phyloP scores from a whole-genome alignment of 768 basidiomycete genomes.

The Stropharia rugosoannulata region DNA sequence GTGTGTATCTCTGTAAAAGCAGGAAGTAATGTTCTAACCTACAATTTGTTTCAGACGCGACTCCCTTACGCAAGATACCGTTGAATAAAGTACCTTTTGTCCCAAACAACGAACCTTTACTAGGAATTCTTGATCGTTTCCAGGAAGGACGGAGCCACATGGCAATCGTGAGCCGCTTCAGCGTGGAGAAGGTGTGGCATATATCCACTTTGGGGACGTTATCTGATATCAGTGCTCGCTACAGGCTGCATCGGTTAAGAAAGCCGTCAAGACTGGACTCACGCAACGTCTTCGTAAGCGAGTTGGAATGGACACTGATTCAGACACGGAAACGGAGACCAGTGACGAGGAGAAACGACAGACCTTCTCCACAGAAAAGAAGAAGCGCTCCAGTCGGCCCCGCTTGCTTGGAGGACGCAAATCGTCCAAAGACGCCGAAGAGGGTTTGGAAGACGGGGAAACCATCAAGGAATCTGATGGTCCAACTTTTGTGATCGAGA shows the following conservation, averaged over 20 bases:
- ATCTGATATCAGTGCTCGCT: neutral
- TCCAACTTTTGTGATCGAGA: neutral
- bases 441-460: conserved; percentile 11
- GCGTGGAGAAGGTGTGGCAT: conserved; percentile 50
- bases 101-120: conserved; percentile 80
- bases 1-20: conserved; percentile 26
- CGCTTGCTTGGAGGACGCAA: conserved; percentile 15
- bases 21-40: neutral
- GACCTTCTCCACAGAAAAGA: conserved; percentile 9
- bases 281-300: conserved; percentile 75
- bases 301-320: conserved; percentile 70
- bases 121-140: conserved; percentile 84
- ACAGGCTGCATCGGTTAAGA: conserved; percentile 75
- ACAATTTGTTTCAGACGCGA: conserved; percentile 54
- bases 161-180: conserved; percentile 84
- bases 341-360: conserved; percentile 30
- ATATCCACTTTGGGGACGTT: neutral
- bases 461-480: conserved; percentile 11
- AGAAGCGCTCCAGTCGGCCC: conserved; percentile 14
- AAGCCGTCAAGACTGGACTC: conserved; percentile 77
- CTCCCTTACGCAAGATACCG: conserved; percentile 79
- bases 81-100: conserved; percentile 87
- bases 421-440: conserved; percentile 19
- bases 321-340: conserved; percentile 42
- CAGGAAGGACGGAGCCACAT: conserved; percentile 92